A percentile compares a stretch with the other conserved stretches of the same genome.
phyloP scores from a whole-genome alignment of 805 yeast genomes.

The Hanseniaspora thailandica region DNA sequence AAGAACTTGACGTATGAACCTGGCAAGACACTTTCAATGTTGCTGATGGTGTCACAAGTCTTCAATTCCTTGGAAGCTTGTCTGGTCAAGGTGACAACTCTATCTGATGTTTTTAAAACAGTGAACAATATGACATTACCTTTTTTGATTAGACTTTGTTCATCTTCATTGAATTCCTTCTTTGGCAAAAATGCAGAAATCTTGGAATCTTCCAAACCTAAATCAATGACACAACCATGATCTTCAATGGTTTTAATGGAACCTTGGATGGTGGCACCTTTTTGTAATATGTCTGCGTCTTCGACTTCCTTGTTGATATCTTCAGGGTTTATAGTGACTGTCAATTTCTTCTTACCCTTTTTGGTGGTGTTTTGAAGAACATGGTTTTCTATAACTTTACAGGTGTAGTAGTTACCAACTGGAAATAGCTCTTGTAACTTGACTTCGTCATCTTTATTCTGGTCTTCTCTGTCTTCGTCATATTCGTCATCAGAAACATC shows the following conservation, averaged over 20 bases:
- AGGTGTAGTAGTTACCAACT: constrained; percentile 80
- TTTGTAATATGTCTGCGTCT: constrained; percentile 52
- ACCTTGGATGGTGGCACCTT: constrained; percentile 56
- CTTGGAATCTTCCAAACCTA: constrained; percentile 42
- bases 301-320: constrained; percentile 50
- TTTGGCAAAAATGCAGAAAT: constrained; percentile 63
- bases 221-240: constrained; percentile 70
- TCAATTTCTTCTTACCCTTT: constrained; percentile 44
- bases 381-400: constrained; percentile 50
- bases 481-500: constrained; percentile 37
- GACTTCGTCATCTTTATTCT: constrained; percentile 42
- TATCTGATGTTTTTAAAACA: constrained; percentile 37
- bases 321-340: constrained; percentile 62
- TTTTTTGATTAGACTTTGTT: constrained; percentile 27
- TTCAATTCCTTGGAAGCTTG: constrained; percentile 36
- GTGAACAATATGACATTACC: constrained; percentile 66
- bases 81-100: constrained; percentile 45
- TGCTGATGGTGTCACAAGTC: constrained; percentile 45
- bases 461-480: constrained; percentile 27
- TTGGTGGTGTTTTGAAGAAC: constrained; percentile 32
- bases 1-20: constrained; percentile 72
- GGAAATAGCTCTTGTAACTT: constrained; percentile 42
- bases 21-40: constrained; percentile 73
- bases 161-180: constrained; percentile 43
- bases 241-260: constrained; percentile 75